A percentile compares a stretch with the other conserved stretches of the same genome.
Conservation (phyloP, 2,329 filamentous ascomycete genomes). For the Aureobasidium zeae region DNA sequence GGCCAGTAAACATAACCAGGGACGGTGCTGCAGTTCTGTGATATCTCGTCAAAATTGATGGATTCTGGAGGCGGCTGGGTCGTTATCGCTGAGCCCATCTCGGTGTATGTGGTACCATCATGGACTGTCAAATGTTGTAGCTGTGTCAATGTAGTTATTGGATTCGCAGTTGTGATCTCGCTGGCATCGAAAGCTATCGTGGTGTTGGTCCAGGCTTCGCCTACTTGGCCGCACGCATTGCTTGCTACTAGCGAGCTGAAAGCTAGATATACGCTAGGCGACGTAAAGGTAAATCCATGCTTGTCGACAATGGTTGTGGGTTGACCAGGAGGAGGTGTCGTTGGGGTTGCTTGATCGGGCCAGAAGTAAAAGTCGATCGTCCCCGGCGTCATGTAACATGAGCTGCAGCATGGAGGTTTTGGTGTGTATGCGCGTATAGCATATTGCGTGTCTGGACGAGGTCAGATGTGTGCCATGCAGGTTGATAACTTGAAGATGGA, state of each 20-base stretch:
- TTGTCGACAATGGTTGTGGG: constrained; percentile 14
- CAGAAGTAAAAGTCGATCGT: constrained; percentile 17
- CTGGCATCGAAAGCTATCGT: constrained; percentile 15
- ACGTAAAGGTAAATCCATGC: constrained; percentile 17
- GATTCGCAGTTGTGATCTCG: constrained; percentile 16
- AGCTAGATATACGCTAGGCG: constrained; percentile 17
- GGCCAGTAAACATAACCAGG: constrained; percentile 16
- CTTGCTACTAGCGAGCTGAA: constrained; percentile 14
- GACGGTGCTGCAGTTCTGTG: constrained; percentile 11
- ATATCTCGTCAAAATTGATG: constrained; percentile 12
- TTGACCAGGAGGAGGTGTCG: constrained; percentile 2
- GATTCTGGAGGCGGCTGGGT: constrained; percentile 11
- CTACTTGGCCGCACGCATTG: constrained; percentile 16
- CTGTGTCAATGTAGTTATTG: constrained; percentile 13
- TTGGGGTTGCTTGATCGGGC: constrained; percentile 16
- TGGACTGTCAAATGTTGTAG: background rate
- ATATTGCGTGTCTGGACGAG: constrained; percentile 16
- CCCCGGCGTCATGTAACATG: constrained; percentile 16
- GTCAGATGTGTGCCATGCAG: too few relatives aligned
- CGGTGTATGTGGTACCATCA: constrained; percentile 3
- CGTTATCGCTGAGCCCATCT: background rate
- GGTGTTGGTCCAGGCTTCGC: constrained; percentile 14
- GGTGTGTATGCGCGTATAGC: constrained; percentile 17
- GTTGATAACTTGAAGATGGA: background rate
- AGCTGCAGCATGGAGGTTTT: constrained; percentile 15